Base-by-base conservation (phyloP, 352 stramenopile genomes). In the Globisporangium perplexum region DNA sequence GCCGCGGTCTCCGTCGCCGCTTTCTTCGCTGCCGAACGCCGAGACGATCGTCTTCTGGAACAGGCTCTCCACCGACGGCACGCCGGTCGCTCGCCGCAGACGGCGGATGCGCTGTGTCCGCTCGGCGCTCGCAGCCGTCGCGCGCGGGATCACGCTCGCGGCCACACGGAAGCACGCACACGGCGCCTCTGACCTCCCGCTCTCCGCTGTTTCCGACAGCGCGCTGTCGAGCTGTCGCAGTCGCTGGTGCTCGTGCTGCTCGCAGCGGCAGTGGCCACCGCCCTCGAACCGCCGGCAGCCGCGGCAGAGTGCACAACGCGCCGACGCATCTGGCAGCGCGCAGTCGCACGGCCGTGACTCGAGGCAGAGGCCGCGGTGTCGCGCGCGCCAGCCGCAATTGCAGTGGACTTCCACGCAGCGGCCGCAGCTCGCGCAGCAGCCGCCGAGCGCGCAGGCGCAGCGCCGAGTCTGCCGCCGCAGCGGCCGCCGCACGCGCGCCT, bases 311-410 rank as follows among this genome's bases (percentile, higher is more conserved):
- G 50, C 47, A 47, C 81, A 92, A 28, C 78, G 73, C 5, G 46
- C 26, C 1, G 15, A 48, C 15, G 62, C 60, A n/a, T 70, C 48
- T 14, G 45, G 39, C 4, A 76, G 26, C 11, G 66, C 31, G 43
- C 81, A 92, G 45, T 72, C 74, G 60, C 81, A 92, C 11, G 81
- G 69, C 28, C 78, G 67, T 28, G 81, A 92, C 62, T 90, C 76
- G 30, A 62, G 62, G 42, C 81, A 92, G 20, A 83, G 46, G 10
- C 23, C 31, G 18, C 14, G 57, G 31, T 23, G 49, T 15, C 55
- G 46, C 43, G 55, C 57, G 45, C 48, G 60, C 8, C 65, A 59
- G 20, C 72, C 74, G 22, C 79, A 90, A 24, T 50, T 41, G 59
- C 74, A 91, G 38, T 91, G 80, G 26, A 65, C 49, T 55, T 91